Evolutionary conservation across 2,329 filamentous ascomycete genomes (phyloP).

Genomic region (Sclerotinia trifoliorum): DNA sequence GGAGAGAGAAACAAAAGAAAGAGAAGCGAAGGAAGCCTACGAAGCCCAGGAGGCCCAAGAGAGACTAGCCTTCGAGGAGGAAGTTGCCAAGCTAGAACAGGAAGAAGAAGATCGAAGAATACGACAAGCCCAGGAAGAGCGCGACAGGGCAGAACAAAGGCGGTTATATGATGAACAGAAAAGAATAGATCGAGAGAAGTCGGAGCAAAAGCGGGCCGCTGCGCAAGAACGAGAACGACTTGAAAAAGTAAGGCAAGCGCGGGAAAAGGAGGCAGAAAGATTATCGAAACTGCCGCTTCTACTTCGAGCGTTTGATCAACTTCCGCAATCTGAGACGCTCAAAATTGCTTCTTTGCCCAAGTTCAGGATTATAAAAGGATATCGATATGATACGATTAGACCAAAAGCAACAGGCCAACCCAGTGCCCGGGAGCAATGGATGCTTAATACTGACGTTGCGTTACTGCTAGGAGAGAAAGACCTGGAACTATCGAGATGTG

Average conservation of each 20-base stretch:
- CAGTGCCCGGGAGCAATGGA: conserved; percentile 63
- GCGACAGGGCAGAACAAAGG: conserved; percentile 41
- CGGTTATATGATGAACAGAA: conserved; percentile 40
- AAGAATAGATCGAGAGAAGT: conserved; percentile 42
- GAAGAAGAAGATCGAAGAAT: conserved; percentile 37
- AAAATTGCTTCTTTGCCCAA: conserved; percentile 50
- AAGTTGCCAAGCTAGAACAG: conserved; percentile 36
- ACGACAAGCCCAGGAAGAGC: conserved; percentile 35
- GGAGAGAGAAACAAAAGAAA: conserved; percentile 26
- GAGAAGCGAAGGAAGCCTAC: conserved; percentile 28
- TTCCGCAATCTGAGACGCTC: conserved; percentile 51
- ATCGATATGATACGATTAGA: conserved; percentile 63
- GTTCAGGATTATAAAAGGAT: conserved; percentile 58
- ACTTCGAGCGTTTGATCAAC: conserved; percentile 58
- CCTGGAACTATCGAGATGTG: conserved; percentile 58
- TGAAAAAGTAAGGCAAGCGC: conserved; percentile 48
- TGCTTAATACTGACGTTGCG: conserved; percentile 63
- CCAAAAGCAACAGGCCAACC: conserved; percentile 52
- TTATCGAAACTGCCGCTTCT: conserved; percentile 59
- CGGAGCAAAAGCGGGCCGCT: conserved; percentile 37
- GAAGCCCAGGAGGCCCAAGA: conserved; percentile 35
- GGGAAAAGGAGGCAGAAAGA: conserved; percentile 55
- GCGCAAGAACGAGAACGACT: conserved; percentile 47
- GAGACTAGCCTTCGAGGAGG: conserved; percentile 39
- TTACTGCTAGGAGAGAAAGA: conserved; percentile 65